A percentile compares a stretch with the other conserved stretches of the same genome.
phyloP scores from a whole-genome alignment of 768 basidiomycete species.

The Chalciporus pseudorubinellus region DNA sequence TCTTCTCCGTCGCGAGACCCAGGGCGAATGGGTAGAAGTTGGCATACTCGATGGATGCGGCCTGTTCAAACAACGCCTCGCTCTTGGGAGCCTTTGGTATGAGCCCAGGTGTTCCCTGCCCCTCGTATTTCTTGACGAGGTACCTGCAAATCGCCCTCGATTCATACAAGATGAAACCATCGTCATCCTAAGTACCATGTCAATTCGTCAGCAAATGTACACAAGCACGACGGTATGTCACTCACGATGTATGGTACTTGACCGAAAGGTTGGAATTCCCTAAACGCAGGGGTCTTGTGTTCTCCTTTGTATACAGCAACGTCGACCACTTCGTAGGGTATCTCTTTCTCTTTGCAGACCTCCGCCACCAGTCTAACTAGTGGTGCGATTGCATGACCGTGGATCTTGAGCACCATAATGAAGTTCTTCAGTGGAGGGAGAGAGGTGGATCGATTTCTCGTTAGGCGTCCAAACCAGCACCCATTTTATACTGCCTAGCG shows the following conservation, averaged over 20 bases:
- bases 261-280: slow-evolving; percentile 38
- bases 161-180: slow-evolving; percentile 31
- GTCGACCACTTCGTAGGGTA: slow-evolving; percentile 37
- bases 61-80: slow-evolving; percentile 24
- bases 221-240: not conserved
- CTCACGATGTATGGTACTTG: slow-evolving; percentile 36
- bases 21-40: slow-evolving; percentile 52
- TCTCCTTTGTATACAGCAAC: slow-evolving; percentile 35
- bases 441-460: not conserved
- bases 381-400: slow-evolving; percentile 37
- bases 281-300: slow-evolving; percentile 35
- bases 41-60: slow-evolving; percentile 17
- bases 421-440: not conserved
- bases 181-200: slow-evolving; percentile 22
- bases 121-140: slow-evolving; percentile 27
- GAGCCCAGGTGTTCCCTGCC: slow-evolving; percentile 21
- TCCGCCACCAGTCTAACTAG: slow-evolving; percentile 40
- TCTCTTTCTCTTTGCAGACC: slow-evolving; percentile 38
- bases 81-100: slow-evolving; percentile 12
- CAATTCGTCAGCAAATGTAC: not conserved
- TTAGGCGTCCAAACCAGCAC: not conserved
- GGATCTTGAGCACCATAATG: slow-evolving; percentile 45
- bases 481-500: no score
- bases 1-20: slow-evolving; percentile 43
- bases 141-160: slow-evolving; percentile 32